Base-by-base conservation (phyloP, 768 basidiomycete species). In the Podaxis sp. region DNA sequence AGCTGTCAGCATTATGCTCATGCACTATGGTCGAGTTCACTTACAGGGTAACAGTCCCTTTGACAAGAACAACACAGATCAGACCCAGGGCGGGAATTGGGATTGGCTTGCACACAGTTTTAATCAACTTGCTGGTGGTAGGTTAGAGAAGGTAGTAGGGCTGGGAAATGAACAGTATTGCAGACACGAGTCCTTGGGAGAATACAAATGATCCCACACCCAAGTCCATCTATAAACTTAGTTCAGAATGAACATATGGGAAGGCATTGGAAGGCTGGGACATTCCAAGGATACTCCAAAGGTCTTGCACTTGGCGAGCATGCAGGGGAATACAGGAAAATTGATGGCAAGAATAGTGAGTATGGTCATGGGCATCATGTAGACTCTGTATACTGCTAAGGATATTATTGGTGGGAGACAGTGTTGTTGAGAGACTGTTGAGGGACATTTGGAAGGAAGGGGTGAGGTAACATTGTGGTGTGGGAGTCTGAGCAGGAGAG, bases 181-280 rank as follows among this genome's bases (percentile, higher is more conserved):
- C 89, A n/a, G 94, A 94, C 4, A 95, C 87, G 43, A 99, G 73
- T 24, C 97, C 96, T 71, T 96, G 91, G 0, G 96, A 95, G 73
- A 96, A 98, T 12, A 98, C 93, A 66, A 99, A 98, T 1, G 95
- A 94, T 12, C 96, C 97, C 1, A 98, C 96, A 12, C 97, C 97
- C 12, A 95, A 75, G 70, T 98, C 96, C 96, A 98, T 99, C 96
- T 99, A 64, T 36, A 15, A 43, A 66, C 59, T 25, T n/a, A 6
- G 55, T 59, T 46, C 37, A 36, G 65, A 54, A 66, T 53, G 38
- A 38, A 41, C 9, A 27, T 15, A 22, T 54, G 40, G 19, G 25
- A 38, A 25, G 17, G 17, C 60, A 13, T 36, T 57, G 36, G 51
- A 29, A 41, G 57, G 53, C 57, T 19, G 38, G 46, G 5, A 70